These are phyloP conservation scores for Primulina huaijiensis DNA, from an alignment of 257 asterid genomes.

Conservation along the genomic window DNA sequence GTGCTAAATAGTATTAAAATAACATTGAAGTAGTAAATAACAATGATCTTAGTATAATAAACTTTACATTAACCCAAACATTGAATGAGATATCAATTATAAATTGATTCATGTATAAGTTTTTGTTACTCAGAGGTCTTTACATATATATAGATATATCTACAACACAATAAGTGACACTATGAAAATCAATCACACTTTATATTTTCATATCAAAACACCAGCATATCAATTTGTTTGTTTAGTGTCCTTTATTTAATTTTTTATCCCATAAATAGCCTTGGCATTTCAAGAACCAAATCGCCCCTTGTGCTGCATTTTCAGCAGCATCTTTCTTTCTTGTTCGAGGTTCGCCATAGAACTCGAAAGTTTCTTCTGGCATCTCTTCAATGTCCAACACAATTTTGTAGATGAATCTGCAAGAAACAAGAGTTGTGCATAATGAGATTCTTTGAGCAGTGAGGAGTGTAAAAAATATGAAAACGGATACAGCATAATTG, in stretches of 20 bases:
- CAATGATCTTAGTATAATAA: too few relatives aligned
- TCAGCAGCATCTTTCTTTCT: slow-evolving; percentile 84
- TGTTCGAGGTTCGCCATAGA: slow-evolving; percentile 50
- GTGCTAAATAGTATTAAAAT: too few relatives aligned
- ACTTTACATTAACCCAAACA: too few relatives aligned
- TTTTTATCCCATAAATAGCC: slow-evolving; percentile 43
- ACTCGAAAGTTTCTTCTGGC: slow-evolving; percentile 42
- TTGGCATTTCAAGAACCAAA: slow-evolving; percentile 63
- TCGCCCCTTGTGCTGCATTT: slow-evolving; percentile 73
- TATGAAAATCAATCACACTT: too few relatives aligned
- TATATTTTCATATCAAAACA: not conserved
- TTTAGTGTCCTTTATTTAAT: not conserved
- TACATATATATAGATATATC: too few relatives aligned
- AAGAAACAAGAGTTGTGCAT: not conserved
- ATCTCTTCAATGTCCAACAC: slow-evolving; percentile 51
- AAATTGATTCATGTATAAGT: too few relatives aligned
- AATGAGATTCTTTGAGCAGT: slow-evolving; percentile 12
- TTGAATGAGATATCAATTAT: too few relatives aligned
- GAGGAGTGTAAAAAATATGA: not conserved
- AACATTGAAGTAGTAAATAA: too few relatives aligned
- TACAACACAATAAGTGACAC: not conserved
- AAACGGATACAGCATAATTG: not conserved
- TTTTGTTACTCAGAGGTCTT: too few relatives aligned
- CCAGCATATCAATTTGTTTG: not conserved
- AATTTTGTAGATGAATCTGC: slow-evolving; percentile 66